Percentiles rank a stretch among this genome's conserved stretches.
Conservation (phyloP, 768 basidiomycete species). For the Pulveroboletus sp. region DNA sequence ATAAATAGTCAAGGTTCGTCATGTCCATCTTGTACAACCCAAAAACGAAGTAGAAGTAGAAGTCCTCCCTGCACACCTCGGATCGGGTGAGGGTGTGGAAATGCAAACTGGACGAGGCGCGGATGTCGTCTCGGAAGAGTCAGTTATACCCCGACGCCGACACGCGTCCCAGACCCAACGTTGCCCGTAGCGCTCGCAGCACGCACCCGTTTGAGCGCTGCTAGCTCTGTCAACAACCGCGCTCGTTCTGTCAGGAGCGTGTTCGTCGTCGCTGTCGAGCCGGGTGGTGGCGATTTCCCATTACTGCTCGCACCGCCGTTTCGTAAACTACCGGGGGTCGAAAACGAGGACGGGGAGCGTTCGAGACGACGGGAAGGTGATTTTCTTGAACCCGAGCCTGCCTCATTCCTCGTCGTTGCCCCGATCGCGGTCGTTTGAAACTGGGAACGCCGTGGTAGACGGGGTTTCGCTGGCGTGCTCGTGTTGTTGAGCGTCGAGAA, state of each 20-base stretch:
- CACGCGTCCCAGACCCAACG: background rate
- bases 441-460: slow-evolving; percentile 1
- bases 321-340: background rate
- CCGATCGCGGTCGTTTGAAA: background rate
- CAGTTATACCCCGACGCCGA: slow-evolving; percentile 13
- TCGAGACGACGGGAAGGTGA: background rate
- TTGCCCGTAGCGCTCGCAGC: slow-evolving; percentile 5
- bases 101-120: no score
- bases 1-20: no score
- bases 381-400: background rate
- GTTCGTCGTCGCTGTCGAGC: slow-evolving; percentile 41
- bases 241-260: slow-evolving; percentile 58
- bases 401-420: background rate
- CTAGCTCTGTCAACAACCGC: slow-evolving; percentile 50
- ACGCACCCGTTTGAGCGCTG: slow-evolving; percentile 36
- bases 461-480: slow-evolving; percentile 28
- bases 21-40: no score
- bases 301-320: background rate
- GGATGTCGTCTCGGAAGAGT: no score
- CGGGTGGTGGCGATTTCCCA: background rate
- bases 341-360: slow-evolving; percentile 15
- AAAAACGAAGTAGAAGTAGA: no score
- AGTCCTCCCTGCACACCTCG: background rate
- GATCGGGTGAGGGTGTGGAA: no score
- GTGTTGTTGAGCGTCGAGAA: slow-evolving; percentile 25